Evolutionary conservation across 768 basidiomycete genomes (phyloP).

Genomic region (Omphalotus guepiniiformis): DNA sequence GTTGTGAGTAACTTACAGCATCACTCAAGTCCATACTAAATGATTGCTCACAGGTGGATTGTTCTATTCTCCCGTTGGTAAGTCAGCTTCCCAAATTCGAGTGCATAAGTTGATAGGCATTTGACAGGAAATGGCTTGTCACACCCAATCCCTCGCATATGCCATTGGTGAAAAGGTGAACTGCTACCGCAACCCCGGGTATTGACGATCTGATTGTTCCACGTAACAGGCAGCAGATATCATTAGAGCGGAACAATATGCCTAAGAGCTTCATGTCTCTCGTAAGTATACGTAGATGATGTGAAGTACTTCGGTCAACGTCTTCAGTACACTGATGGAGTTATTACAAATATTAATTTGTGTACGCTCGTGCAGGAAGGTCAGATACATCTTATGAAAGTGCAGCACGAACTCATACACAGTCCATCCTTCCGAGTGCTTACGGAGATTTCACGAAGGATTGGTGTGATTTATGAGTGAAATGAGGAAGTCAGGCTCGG

Average conservation of each 20-base stretch:
- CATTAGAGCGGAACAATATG: not conserved
- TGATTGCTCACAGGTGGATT: conserved; percentile 13
- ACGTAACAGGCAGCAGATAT: not conserved
- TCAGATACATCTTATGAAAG: no score
- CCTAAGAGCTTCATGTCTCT: not conserved
- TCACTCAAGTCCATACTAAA: not conserved
- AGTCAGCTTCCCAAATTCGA: not conserved
- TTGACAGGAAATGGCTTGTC: not conserved
- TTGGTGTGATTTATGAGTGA: no score
- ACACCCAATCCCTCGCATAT: conserved; percentile 1
- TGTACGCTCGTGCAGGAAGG: no score
- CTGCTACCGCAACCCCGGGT: not conserved
- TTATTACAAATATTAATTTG: no score
- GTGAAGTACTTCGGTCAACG: no score
- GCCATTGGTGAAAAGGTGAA: conserved; percentile 8
- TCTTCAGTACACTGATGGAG: no score
- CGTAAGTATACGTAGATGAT: no score
- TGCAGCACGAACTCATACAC: no score
- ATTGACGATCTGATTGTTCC: not conserved
- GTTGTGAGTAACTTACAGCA: conserved; percentile 9
- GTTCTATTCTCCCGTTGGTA: conserved; percentile 19
- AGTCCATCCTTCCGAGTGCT: no score
- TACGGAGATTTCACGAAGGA: no score
- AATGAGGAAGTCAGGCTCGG: no score
- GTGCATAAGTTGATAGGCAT: not conserved